These are phyloP conservation scores for Ceratocystis smalleyi DNA, from an alignment of 2,329 filamentous ascomycete species.

Conservation along the genomic window DNA sequence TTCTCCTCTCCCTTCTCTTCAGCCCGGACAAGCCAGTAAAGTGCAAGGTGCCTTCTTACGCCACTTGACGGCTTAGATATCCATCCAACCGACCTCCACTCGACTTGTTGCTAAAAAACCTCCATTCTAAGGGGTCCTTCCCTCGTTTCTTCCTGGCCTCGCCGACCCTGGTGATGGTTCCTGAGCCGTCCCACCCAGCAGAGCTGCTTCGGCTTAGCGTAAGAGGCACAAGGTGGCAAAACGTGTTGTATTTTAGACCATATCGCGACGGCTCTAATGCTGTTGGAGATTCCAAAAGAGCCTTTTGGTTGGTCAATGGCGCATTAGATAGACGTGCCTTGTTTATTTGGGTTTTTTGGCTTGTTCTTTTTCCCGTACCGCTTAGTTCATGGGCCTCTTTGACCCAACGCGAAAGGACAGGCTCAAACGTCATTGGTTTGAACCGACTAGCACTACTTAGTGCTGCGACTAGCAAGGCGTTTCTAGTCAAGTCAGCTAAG, in stretches of 20 bases:
- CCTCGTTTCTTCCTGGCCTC: not conserved
- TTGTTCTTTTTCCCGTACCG: too few species aligned
- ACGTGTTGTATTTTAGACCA: not conserved
- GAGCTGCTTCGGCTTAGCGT: not conserved
- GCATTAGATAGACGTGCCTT: not conserved
- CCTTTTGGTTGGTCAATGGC: not conserved
- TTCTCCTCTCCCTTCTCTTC: too few species aligned
- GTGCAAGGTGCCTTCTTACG: too few species aligned
- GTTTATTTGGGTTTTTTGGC: not conserved
- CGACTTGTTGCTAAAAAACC: not conserved
- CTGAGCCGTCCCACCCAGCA: not conserved
- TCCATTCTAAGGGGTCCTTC: not conserved
- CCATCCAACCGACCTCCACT: not conserved
- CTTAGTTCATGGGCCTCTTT: not conserved
- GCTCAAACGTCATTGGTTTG: not conserved
- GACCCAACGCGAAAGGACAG: not conserved
- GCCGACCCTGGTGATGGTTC: slow-evolving; percentile 1
- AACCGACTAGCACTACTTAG: not conserved
- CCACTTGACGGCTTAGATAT: too few species aligned
- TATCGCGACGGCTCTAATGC: not conserved
- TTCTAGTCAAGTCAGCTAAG: not conserved
- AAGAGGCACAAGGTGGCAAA: slow-evolving; percentile 1
- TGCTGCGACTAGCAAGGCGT: not conserved
- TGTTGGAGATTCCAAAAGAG: slow-evolving; percentile 2
- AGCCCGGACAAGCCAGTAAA: too few species aligned